A percentile compares a stretch with the other conserved stretches of the same genome.
Evolutionary conservation across 768 basidiomycete species (phyloP).

Genomic region (Pleurotus citrinopileatus): DNA sequence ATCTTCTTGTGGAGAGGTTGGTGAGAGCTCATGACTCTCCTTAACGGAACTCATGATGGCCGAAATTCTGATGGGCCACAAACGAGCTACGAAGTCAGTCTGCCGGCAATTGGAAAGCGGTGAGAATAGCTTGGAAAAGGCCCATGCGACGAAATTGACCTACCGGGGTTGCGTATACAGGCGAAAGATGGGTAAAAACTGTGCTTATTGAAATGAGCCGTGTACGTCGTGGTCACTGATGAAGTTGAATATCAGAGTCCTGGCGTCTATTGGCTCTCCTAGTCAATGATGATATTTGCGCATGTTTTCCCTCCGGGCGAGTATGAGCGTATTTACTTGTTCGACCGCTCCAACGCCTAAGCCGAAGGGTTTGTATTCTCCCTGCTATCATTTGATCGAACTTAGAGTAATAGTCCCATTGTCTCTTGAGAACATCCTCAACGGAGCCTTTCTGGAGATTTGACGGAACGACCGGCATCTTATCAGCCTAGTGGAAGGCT

Average conservation of each 20-base stretch:
- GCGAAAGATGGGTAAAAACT: too few species aligned
- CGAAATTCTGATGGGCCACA: conserved; percentile 7
- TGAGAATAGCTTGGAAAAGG: not conserved
- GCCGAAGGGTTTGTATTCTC: too few species aligned
- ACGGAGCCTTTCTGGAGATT: conserved; percentile 6
- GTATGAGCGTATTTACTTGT: too few species aligned
- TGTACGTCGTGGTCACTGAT: not conserved
- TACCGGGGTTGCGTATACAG: not conserved
- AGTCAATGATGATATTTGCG: too few species aligned
- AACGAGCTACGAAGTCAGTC: not conserved
- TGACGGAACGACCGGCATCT: conserved; percentile 6
- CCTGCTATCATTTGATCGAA: too few species aligned
- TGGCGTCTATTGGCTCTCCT: too few species aligned
- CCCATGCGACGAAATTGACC: not conserved
- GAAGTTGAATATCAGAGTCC: too few species aligned
- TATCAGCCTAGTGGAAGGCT: too few species aligned
- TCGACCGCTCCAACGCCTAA: too few species aligned
- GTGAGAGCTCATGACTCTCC: conserved; percentile 37
- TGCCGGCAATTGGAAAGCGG: not conserved
- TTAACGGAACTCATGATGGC: conserved; percentile 11
- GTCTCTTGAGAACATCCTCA: not conserved
- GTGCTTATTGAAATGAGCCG: not conserved
- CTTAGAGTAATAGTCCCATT: not conserved
- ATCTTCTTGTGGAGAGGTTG: conserved; percentile 56
- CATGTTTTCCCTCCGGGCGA: too few species aligned